Evolutionary conservation across 108 stramenopile genomes (phyloP).

Genomic region (Stephanodiscus triporus): DNA sequence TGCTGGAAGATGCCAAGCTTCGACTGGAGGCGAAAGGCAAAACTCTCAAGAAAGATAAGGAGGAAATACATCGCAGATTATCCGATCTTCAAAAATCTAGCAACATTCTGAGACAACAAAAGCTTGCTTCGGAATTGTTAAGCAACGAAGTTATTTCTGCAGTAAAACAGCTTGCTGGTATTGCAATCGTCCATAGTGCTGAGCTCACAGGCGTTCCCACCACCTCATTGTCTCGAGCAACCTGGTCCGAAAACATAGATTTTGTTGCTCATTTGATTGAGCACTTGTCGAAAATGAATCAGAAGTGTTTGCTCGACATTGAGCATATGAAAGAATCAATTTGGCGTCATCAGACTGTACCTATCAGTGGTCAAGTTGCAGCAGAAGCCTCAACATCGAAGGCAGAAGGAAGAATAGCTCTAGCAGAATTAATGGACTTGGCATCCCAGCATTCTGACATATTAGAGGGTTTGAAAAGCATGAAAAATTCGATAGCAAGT

Average conservation of each 20-base stretch:
- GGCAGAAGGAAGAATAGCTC: conserved; percentile 19
- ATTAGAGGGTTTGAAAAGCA: conserved; percentile 34
- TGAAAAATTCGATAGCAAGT: conserved; percentile 35
- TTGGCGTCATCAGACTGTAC: background rate
- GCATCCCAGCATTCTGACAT: conserved; percentile 23
- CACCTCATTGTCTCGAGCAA: conserved; percentile 8
- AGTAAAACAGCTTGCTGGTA: conserved; percentile 16
- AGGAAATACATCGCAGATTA: conserved; percentile 15
- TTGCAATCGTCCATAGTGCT: conserved; percentile 11
- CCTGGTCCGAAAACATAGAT: conserved; percentile 34
- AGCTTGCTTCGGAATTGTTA: conserved; percentile 14
- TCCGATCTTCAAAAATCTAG: conserved; percentile 22
- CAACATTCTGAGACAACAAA: conserved; percentile 29
- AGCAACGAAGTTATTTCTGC: conserved; percentile 23
- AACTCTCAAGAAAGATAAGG: conserved; percentile 24
- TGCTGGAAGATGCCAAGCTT: conserved; percentile 30
- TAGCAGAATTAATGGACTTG: background rate
- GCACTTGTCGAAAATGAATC: conserved; percentile 16
- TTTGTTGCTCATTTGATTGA: conserved; percentile 30
- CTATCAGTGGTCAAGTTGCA: background rate
- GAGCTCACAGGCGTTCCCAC: conserved; percentile 20
- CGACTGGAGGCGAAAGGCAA: conserved; percentile 21
- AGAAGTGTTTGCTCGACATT: conserved; percentile 24
- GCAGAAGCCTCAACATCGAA: conserved; percentile 40
- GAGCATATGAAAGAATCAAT: background rate